These are phyloP conservation scores for Microdochium trichocladiopsis DNA, from an alignment of 2,329 filamentous ascomycete genomes.

Conservation along the genomic window DNA sequence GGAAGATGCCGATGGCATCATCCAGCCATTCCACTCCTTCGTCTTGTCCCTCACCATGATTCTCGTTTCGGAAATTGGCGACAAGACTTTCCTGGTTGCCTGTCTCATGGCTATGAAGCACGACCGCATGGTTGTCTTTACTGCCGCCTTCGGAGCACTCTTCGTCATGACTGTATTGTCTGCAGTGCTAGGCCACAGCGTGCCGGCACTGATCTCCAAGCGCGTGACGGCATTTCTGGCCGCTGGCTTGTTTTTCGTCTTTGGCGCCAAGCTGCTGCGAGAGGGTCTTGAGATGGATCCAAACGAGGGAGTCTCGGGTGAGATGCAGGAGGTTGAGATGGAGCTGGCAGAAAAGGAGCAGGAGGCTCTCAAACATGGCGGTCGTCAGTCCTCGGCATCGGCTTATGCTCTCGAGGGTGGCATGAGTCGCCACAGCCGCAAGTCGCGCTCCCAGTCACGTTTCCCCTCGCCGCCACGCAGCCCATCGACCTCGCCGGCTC, in stretches of 20 bases:
- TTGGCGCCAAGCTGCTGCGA: conserved; percentile 74
- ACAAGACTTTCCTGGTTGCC: conserved; percentile 97
- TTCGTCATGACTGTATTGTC: conserved; percentile 94
- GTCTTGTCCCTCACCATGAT: conserved; percentile 95
- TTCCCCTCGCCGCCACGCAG: conserved; percentile 76
- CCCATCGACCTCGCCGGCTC: conserved; percentile 67
- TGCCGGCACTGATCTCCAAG: conserved; percentile 85
- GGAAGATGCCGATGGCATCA: conserved; percentile 50
- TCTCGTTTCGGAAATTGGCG: conserved; percentile 89
- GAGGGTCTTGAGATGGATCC: conserved; percentile 87
- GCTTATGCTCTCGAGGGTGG: conserved; percentile 79
- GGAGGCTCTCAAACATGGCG: conserved; percentile 57
- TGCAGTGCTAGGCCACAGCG: conserved; percentile 83
- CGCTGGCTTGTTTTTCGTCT: conserved; percentile 78
- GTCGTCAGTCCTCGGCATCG: conserved; percentile 61
- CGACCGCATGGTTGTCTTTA: conserved; percentile 86
- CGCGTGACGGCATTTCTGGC: conserved; percentile 85
- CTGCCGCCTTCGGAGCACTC: conserved; percentile 85
- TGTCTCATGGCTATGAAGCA: conserved; percentile 99
- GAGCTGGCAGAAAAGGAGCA: conserved; percentile 93
- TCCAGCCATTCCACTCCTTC: conserved; percentile 81
- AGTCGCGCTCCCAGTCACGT: conserved; percentile 66
- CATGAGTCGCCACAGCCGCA: conserved; percentile 50
- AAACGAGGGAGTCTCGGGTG: conserved; percentile 86
- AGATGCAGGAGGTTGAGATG: conserved; percentile 95